Conservation (phyloP, 441 rosid genomes). For the Populus hybrid region DNA sequence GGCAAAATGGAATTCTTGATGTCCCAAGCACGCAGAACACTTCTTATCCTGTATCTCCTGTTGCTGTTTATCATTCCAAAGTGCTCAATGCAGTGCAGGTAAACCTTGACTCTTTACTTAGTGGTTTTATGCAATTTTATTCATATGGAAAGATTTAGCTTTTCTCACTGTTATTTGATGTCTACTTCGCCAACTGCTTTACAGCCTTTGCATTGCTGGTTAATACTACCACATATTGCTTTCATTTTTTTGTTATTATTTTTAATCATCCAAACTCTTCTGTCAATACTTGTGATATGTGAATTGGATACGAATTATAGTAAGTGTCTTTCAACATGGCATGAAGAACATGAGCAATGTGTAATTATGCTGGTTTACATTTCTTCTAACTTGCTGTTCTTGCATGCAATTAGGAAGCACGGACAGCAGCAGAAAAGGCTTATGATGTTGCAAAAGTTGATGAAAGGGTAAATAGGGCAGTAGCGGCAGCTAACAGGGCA, state of each 20-base stretch:
- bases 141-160: not conserved
- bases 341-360: not conserved
- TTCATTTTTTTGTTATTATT: too few relatives aligned
- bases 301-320: not conserved
- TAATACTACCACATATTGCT: too few relatives aligned
- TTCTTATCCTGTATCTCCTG: slow-evolving; percentile 48
- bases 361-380: not conserved
- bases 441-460: slow-evolving; percentile 84
- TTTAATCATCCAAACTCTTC: too few relatives aligned
- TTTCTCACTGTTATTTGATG: not conserved
- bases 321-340: not conserved
- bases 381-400: not conserved
- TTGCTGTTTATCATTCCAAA: slow-evolving; percentile 81
- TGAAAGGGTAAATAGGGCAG: slow-evolving; percentile 85
- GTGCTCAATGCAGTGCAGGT: slow-evolving; percentile 88
- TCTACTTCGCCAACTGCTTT: not conserved
- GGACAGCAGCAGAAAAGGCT: slow-evolving; percentile 72
- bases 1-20: slow-evolving; percentile 76
- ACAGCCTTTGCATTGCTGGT: not conserved
- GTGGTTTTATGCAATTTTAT: not conserved
- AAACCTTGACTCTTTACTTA: not conserved
- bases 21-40: slow-evolving; percentile 71
- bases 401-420: slow-evolving; percentile 58
- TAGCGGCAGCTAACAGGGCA: slow-evolving; percentile 75
- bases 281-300: not conserved